Conservation (phyloP, 768 basidiomycete genomes). For the Boletus rubescentipes region DNA sequence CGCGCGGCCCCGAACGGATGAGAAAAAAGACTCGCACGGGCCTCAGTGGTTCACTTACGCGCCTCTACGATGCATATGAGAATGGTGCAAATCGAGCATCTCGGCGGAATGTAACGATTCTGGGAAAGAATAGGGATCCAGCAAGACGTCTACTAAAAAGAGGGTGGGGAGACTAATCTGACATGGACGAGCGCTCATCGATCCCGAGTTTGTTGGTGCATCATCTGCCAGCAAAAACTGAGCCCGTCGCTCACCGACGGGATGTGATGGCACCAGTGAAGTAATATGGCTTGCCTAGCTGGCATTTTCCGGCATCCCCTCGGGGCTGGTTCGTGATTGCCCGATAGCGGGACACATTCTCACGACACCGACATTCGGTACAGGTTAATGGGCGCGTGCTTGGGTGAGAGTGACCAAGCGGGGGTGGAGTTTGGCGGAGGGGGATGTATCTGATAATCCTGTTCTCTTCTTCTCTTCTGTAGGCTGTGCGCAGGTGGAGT, state of each 20-base stretch:
- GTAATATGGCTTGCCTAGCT: slow-evolving; percentile 23
- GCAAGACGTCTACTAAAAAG: slow-evolving; percentile 18
- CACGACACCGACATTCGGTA: slow-evolving; percentile 9
- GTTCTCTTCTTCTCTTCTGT: slow-evolving; percentile 14
- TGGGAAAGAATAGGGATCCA: neutral
- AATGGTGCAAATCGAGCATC: slow-evolving; percentile 10
- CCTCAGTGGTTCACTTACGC: slow-evolving; percentile 6
- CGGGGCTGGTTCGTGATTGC: slow-evolving; percentile 11
- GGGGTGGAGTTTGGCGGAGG: slow-evolving; percentile 11
- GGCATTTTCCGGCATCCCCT: slow-evolving; percentile 21
- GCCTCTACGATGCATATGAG: neutral
- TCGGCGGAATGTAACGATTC: slow-evolving; percentile 3
- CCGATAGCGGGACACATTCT: slow-evolving; percentile 10
- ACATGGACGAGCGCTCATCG: slow-evolving; percentile 15
- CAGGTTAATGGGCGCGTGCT: neutral
- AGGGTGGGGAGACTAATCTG: slow-evolving; percentile 23
- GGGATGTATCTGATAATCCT: slow-evolving; percentile 7
- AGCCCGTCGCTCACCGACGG: slow-evolving; percentile 14
- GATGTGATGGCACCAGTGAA: slow-evolving; percentile 17
- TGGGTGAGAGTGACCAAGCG: slow-evolving; percentile 8
- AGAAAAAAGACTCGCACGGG: neutral
- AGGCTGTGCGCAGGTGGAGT: slow-evolving; percentile 28
- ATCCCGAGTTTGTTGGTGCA: slow-evolving; percentile 21
- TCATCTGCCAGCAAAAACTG: slow-evolving; percentile 23
- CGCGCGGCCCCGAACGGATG: slow-evolving; percentile 2